Evolutionary conservation across 495 filamentous ascomycete species (phyloP), one percentile per base, ranked within the genome.

Genomic region (Aspergillus mulundensis): DNA sequence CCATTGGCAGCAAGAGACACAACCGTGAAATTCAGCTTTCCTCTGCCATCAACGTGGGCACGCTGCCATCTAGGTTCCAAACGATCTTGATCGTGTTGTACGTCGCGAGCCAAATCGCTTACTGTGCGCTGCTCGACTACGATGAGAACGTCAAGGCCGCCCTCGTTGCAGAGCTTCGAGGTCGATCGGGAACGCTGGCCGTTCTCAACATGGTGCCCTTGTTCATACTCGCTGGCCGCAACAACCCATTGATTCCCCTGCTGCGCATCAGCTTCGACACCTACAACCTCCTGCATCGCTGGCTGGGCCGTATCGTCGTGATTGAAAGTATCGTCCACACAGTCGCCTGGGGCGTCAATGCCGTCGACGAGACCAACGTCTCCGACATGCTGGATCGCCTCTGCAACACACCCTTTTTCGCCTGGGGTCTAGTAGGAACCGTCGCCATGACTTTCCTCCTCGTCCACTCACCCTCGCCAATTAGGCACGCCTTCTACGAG

Each of bases 231-330:
- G 93, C 91, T 15, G 85, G 90, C 19, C 86, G 93, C 61, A 97
- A 97, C 75, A 97, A 96, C 67, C 90, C 90, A 15, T 74, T 97
- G n/a, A 96, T 96, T 58, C 67, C 76, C 6, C 69, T 95, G 14
- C 77, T 96, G 60, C 84, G 84, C 24, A 84, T 97, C 71, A 93
- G 89, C 68, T 98, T 96, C 71, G 95, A 98, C 73, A 96, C 92
- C 0, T 97, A 91, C 79, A 97, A 97, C 69, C 77, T 97, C 24
- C 72, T 97, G 25, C 94, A 98, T 69, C 86, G 94, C 36, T 98
- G 94, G 93, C 85, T 97, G 52, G 94, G 93, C 20, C 87, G 94
- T 18, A 85, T 96, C 20, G 83, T 95, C 7, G 84, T 88, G 18
- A 42, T 93, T 14, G 88, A 98, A 68, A 76, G 84, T 5, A 40